A percentile compares a stretch with the other conserved stretches of the same genome.
Conservation (phyloP, 2,329 filamentous ascomycete genomes). For the Trichoderma atroviride region DNA sequence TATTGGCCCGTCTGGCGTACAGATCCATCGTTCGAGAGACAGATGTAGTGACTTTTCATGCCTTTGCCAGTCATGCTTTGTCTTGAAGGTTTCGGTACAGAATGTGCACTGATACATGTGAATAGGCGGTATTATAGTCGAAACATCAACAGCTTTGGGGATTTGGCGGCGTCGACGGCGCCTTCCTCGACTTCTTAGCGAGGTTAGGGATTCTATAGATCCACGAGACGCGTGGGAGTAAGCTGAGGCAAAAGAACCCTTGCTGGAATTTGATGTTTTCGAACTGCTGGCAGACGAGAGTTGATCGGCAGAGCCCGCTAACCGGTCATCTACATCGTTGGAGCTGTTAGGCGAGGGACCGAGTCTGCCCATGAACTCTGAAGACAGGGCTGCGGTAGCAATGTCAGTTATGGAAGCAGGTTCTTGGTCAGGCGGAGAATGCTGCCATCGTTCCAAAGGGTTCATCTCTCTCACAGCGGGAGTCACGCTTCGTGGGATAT, state of each 20-base stretch:
- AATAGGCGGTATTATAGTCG: background rate
- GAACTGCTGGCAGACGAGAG: constrained; percentile 14
- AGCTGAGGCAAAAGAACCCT: background rate
- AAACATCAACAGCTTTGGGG: background rate
- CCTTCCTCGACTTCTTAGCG: constrained; percentile 2
- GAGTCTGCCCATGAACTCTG: background rate
- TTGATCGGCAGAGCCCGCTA: background rate
- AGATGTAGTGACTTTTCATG: constrained; percentile 54
- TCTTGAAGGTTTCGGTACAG: constrained; percentile 50
- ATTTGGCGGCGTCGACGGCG: constrained; percentile 14
- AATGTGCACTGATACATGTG: constrained; percentile 48
- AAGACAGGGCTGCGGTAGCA: constrained; percentile 29
- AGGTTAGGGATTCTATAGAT: background rate
- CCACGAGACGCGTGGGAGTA: constrained; percentile 6
- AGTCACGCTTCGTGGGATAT: constrained; percentile 12
- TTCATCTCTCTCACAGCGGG: constrained; percentile 26
- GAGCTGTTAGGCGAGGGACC: background rate
- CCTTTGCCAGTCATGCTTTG: constrained; percentile 51
- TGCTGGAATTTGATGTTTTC: constrained; percentile 1
- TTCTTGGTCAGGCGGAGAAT: constrained; percentile 40
- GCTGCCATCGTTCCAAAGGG: constrained; percentile 38
- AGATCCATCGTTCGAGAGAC: constrained; percentile 53
- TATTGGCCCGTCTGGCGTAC: constrained; percentile 40
- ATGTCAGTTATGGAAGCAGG: constrained; percentile 37
- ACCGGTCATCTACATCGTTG: background rate